Conservation (phyloP, 78 protist species). For the Guillardia theta region DNA sequence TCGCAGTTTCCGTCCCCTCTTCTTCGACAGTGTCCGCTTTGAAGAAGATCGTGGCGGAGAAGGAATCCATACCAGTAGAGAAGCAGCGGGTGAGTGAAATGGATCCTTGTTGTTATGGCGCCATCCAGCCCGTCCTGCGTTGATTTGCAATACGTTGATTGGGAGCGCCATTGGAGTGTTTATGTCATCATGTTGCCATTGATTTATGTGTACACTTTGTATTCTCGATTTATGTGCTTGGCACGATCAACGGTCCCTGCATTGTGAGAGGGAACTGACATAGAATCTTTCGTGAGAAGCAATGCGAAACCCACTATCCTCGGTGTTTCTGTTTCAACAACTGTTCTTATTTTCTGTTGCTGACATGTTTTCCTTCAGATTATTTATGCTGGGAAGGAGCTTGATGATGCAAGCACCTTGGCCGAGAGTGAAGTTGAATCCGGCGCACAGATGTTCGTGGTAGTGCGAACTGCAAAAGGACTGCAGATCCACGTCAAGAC, state of each 20-base stretch:
- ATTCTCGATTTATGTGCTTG: not conserved
- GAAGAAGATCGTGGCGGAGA: not conserved
- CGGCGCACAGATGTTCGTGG: not conserved
- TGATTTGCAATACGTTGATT: no score
- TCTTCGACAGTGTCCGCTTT: not conserved
- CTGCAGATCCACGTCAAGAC: not conserved
- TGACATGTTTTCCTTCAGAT: not conserved
- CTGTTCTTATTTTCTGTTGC: not conserved
- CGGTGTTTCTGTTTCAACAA: not conserved
- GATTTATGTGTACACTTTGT: not conserved
- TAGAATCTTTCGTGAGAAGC: no score
- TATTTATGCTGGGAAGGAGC: not conserved
- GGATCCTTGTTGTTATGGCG: no score
- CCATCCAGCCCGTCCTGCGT: no score
- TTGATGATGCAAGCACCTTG: not conserved
- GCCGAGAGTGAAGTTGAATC: not conserved
- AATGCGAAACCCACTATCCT: no score
- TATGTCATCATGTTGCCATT: no score
- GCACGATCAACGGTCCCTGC: no score
- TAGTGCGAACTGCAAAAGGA: not conserved
- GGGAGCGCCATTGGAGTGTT: no score
- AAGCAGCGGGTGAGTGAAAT: not conserved
- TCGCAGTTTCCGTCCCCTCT: not conserved
- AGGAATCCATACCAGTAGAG: not conserved
- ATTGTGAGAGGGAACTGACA: no score